Evolutionary conservation across 2,329 filamentous ascomycete genomes (phyloP).

Genomic region (Diaporthe sp.): DNA sequence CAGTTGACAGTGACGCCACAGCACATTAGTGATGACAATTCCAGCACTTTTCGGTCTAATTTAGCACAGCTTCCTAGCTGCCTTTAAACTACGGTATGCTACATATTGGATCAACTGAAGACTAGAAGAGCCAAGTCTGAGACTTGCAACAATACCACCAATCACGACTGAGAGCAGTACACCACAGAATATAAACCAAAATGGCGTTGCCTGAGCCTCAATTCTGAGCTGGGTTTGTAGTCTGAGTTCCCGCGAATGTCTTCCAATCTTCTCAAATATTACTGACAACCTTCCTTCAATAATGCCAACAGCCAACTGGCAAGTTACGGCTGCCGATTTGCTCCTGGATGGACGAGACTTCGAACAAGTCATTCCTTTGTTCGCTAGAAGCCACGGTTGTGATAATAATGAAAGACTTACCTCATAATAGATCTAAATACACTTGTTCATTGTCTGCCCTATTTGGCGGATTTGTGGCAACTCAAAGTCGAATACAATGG

Average conservation of each 20-base stretch:
- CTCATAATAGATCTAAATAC: background rate
- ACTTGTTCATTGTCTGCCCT: background rate
- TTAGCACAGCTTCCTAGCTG: background rate
- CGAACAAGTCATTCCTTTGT: background rate
- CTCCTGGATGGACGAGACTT: background rate
- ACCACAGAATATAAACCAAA: background rate
- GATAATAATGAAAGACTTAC: background rate
- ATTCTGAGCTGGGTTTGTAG: background rate
- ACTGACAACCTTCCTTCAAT: too few relatives aligned
- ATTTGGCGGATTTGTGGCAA: background rate
- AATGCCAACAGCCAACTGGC: background rate
- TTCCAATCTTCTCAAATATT: too few relatives aligned
- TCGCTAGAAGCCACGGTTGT: background rate
- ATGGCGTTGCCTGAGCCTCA: background rate
- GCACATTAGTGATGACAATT: background rate
- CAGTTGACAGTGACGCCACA: background rate
- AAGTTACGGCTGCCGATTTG: background rate
- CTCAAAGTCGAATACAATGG: background rate
- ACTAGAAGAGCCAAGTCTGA: background rate
- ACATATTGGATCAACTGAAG: background rate
- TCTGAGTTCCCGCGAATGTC: too few relatives aligned
- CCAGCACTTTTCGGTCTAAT: background rate
- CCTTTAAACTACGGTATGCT: too few relatives aligned
- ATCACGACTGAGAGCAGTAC: background rate
- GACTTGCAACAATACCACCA: background rate